Base-by-base conservation (phyloP, 2,329 filamentous ascomycete species). In the Alternaria gaisen region DNA sequence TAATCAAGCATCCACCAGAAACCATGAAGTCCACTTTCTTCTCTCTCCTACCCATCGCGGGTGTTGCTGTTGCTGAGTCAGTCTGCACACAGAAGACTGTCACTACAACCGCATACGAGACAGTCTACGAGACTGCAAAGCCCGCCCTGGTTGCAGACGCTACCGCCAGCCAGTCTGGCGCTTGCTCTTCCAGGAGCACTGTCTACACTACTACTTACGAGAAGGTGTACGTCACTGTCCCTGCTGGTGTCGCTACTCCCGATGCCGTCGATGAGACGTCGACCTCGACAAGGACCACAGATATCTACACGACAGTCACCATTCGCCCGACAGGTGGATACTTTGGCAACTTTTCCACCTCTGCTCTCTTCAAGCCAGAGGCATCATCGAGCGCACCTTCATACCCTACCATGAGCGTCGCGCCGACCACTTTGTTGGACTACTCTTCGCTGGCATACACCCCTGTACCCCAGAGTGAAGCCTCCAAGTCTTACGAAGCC, bases 21-120 rank as follows among this genome's bases (percentile, higher is more conserved):
- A 69, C 34, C 8, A 75, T 75, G 73, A 75, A 69, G 67, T 69
- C 72, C 18, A 61, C 64, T 30, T 63, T 75, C 63, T 38, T 72
- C 52, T 63, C 68, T 32, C 57, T 75, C 46, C 56, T 75, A 12
- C 71, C 73, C 54, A 58, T 75, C 38, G 67, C 65, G 50, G 65
- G 71, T 41, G 55, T 75, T 48, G 70, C 69, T 34, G 51, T 72
- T 36, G 73, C 72, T 24, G 71, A 72, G 43, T 63, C 69, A 3
- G 51, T 56, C 24, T 74, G 72, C 61, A 64, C 61, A 18, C 65
- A 48, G n/a, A 56, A 65, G 18, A 72, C 65, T 20, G 56, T 69
- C 38, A 72, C 69, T 11, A 58, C 59, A 2, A 66, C 65, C 11
- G 54, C 60, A 41, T 50, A 58, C 24, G 60, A 65, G 48, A 56